These are phyloP conservation scores for Arthonia radiata DNA, from an alignment of 495 filamentous ascomycete genomes.

Conservation along the genomic window DNA sequence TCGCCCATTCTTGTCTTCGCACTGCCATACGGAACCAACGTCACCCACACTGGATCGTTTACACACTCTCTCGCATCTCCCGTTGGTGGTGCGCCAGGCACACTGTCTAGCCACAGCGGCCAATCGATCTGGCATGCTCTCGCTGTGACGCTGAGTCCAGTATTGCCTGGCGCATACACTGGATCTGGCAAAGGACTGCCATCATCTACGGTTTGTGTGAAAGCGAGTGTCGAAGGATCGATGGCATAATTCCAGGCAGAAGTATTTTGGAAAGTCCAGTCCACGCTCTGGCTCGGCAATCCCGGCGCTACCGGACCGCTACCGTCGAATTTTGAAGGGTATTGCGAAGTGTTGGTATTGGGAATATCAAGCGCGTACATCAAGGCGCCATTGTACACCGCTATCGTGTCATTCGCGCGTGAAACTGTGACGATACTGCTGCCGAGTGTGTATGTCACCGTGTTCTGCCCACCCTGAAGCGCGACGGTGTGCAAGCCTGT, in stretches of 20 bases:
- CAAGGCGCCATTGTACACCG: conserved; percentile 27
- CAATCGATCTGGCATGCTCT: conserved; percentile 29
- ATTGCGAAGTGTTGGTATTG: conserved; percentile 11
- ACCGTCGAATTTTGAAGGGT: conserved; percentile 3
- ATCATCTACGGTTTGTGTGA: conserved; percentile 6
- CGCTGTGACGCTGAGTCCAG: conserved; percentile 23
- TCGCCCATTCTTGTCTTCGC: conserved; percentile 35
- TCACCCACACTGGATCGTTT: conserved; percentile 17
- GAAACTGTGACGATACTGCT: conserved; percentile 9
- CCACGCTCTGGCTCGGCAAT: conserved; percentile 13
- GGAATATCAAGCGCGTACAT: conserved; percentile 27
- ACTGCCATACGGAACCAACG: conserved; percentile 28
- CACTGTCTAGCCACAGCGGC: no score
- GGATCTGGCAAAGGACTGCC: conserved; percentile 16
- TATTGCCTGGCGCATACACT: conserved; percentile 22
- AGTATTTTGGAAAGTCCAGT: conserved; percentile 15
- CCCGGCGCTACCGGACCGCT: conserved; percentile 5
- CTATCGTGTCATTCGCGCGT: conserved; percentile 27
- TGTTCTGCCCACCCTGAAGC: conserved; percentile 10
- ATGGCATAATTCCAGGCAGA: conserved; percentile 24
- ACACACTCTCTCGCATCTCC: conserved; percentile 16
- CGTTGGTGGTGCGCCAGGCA: no score
- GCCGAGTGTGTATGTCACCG: conserved; percentile 9
- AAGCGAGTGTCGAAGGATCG: conserved; percentile 18
- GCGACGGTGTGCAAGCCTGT: conserved; percentile 14